These are phyloP conservation scores for Agapanthus africanus DNA, from an alignment of 106 monocot species.

Conservation along the genomic window DNA sequence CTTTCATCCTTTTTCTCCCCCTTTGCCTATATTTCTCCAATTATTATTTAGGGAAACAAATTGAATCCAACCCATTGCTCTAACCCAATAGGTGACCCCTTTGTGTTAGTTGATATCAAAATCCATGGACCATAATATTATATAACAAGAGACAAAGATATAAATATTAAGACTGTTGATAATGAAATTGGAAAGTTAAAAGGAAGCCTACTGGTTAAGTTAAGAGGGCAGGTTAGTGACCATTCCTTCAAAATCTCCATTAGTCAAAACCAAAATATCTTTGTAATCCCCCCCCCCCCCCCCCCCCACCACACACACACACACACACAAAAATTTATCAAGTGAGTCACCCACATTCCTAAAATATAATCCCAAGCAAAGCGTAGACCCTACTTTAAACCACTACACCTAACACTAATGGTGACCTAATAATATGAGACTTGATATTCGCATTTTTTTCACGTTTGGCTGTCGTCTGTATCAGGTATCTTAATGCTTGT, in stretches of 20 bases:
- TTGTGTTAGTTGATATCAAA: not conserved
- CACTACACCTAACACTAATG: conserved; percentile 14
- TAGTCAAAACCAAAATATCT: conserved; percentile 8
- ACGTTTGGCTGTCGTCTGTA: not conserved
- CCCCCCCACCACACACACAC: too few relatives aligned
- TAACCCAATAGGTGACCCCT: not conserved
- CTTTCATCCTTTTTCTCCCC: conserved; percentile 3
- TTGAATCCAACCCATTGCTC: not conserved
- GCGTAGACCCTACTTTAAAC: conserved; percentile 6
- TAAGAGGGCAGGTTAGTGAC: conserved; percentile 8
- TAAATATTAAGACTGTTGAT: conserved; percentile 4
- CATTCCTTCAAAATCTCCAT: not conserved
- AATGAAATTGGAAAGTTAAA: conserved; percentile 4
- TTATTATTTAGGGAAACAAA: not conserved
- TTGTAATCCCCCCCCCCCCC: not conserved
- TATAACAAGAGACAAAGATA: conserved; percentile 12
- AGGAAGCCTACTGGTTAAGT: conserved; percentile 2
- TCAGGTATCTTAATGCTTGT: not conserved
- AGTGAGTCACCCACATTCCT: conserved; percentile 15
- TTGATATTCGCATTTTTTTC: conserved; percentile 5
- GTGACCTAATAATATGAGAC: conserved; percentile 10
- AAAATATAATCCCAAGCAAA: conserved; percentile 5
- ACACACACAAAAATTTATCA: too few relatives aligned
- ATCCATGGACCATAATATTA: not conserved
- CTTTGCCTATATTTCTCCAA: not conserved